These are phyloP conservation scores for Pythium monospermum DNA, from an alignment of 352 stramenopile genomes.

Conservation along the genomic window DNA sequence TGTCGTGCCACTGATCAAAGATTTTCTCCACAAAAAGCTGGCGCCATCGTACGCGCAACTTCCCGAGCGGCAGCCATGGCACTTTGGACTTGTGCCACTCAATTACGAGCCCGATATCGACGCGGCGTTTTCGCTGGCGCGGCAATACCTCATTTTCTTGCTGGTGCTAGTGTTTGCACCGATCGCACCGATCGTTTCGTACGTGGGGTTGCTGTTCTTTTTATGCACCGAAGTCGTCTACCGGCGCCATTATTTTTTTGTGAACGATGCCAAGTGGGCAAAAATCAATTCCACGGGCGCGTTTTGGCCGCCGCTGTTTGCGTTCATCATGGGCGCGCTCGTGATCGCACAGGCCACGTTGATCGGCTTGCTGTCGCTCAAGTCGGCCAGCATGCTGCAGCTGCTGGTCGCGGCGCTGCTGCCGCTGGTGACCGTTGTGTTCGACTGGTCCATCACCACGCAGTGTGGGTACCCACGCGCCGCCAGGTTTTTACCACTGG, in stretches of 20 bases:
- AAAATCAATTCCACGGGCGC: slow-evolving; percentile 51
- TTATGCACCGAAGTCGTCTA: slow-evolving; percentile 62
- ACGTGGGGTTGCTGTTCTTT: slow-evolving; percentile 64
- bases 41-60: slow-evolving; percentile 51
- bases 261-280: slow-evolving; percentile 56
- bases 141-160: slow-evolving; percentile 72
- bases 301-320: slow-evolving; percentile 68
- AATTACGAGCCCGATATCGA: slow-evolving; percentile 54
- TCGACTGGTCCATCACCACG: slow-evolving; percentile 57
- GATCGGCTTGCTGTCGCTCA: slow-evolving; percentile 63
- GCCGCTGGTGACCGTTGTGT: slow-evolving; percentile 52
- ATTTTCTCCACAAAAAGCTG: slow-evolving; percentile 35
- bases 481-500: slow-evolving; percentile 48
- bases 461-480: slow-evolving; percentile 42
- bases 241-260: slow-evolving; percentile 61
- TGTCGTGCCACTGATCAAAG: slow-evolving; percentile 40
- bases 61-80: slow-evolving; percentile 41
- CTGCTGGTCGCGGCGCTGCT: slow-evolving; percentile 37
- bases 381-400: slow-evolving; percentile 40
- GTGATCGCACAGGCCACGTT: slow-evolving; percentile 59
- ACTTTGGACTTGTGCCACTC: slow-evolving; percentile 46
- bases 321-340: slow-evolving; percentile 55
- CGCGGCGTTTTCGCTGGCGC: slow-evolving; percentile 46
- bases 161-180: slow-evolving; percentile 67
- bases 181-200: slow-evolving; percentile 66